A percentile compares a stretch with the other conserved stretches of the same genome.
Evolutionary conservation across 495 filamentous ascomycete genomes (phyloP).

Genomic region (Tuber indicum): DNA sequence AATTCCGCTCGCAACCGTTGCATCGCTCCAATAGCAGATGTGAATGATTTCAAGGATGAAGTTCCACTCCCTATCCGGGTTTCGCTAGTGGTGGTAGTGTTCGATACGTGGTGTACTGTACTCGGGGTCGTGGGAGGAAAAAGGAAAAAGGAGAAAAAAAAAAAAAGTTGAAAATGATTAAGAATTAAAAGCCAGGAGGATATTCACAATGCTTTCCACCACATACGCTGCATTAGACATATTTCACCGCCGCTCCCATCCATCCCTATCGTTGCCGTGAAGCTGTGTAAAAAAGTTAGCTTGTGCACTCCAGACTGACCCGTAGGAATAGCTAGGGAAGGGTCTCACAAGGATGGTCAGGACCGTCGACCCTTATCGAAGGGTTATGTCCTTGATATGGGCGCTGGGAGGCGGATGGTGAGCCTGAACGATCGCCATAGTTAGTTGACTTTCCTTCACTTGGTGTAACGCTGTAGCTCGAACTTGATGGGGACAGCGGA

Average conservation of each 20-base stretch:
- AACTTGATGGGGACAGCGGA: not conserved
- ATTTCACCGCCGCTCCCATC: not conserved
- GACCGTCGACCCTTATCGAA: not conserved
- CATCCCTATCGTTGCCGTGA: not conserved
- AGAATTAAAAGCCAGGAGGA: constrained; percentile 18
- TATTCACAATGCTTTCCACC: not conserved
- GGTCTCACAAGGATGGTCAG: not conserved
- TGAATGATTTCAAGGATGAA: not conserved
- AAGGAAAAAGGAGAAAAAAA: constrained; percentile 13
- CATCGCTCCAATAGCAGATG: not conserved
- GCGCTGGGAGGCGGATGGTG: not conserved
- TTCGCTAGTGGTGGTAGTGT: not conserved
- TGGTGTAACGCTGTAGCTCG: not conserved
- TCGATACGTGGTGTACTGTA: constrained; percentile 7
- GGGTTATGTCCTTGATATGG: not conserved
- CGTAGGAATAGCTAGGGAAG: not conserved
- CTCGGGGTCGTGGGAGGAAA: constrained; percentile 11
- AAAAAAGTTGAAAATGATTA: constrained; percentile 25
- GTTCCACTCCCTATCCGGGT: not conserved
- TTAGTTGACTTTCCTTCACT: not conserved
- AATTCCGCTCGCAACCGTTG: not conserved
- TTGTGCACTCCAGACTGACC: not conserved
- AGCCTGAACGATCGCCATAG: not conserved
- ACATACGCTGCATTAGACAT: not conserved
- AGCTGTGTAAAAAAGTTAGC: not conserved